Evolutionary conservation across 306 rosid genomes (phyloP).

Genomic region (Casuarina equisetifolia): DNA sequence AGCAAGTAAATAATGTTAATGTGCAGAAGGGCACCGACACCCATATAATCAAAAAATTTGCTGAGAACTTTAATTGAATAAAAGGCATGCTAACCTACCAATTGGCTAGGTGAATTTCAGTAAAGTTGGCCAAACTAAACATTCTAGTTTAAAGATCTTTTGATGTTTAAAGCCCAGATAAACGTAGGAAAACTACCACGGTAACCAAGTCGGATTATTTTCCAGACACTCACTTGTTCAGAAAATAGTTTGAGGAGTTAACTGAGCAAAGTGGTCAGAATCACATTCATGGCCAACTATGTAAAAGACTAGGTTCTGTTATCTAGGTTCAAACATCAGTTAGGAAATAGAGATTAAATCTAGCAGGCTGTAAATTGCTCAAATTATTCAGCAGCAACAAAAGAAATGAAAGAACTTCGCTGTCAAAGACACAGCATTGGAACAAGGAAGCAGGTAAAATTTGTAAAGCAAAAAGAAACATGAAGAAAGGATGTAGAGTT

Average conservation of each 20-base stretch:
- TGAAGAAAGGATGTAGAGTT: not conserved
- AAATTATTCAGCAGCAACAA: not conserved
- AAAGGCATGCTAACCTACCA: not conserved
- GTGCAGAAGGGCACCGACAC: not conserved
- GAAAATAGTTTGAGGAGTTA: not conserved
- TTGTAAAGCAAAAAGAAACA: not conserved
- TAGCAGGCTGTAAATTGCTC: not conserved
- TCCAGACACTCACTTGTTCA: not conserved
- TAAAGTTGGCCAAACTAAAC: not conserved
- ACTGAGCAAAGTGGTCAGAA: not conserved
- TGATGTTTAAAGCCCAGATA: not conserved
- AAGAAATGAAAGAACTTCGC: not conserved
- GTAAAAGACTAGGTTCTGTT: not conserved
- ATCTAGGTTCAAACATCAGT: not conserved
- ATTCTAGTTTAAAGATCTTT: not conserved
- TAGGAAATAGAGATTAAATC: not conserved
- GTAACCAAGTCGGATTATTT: not conserved
- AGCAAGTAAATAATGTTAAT: too few species aligned
- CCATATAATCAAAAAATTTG: not conserved
- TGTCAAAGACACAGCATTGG: not conserved
- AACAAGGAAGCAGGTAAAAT: not conserved
- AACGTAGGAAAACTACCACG: not conserved
- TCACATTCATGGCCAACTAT: not conserved
- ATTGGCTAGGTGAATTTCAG: not conserved
- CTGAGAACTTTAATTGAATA: not conserved